Evolutionary conservation across 805 yeast species (phyloP), one percentile per base, ranked within the genome.

Genomic region (Ogataea nonfermentans): DNA sequence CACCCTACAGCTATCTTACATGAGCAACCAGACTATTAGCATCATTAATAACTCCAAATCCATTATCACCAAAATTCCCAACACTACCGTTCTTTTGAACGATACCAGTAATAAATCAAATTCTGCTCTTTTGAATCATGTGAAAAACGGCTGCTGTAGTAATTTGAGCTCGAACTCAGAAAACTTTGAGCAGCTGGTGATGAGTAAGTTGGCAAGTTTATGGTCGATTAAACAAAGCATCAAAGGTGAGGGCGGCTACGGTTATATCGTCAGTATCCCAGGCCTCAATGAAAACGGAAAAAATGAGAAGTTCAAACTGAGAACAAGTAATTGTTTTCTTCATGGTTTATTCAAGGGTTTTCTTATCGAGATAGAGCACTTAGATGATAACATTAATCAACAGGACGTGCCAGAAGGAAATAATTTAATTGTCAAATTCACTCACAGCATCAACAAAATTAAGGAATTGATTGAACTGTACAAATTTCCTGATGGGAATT

Each of bases 321-420:
- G 87, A 27, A 74, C 89, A 0, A 80, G 85, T 29, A 86, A 85
- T 54, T 77, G 85, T 27, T 78, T 80, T 35, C 67, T 84, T 10
- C 89, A 84, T 55, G 95, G 95, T 1, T 70, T 69, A 13, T 85
- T 83, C 66, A 75, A 81, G 44, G 89, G 89, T 0, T 70, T 85
- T 25, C 56, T 85, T 25, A 72, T 85, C 19, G 84, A 81, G 49
- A 67, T 81, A 2, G 81, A 75, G 41, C 68, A 64, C 40, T 29
- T 63, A 5, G 65, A 61, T 34, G 49, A 48, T 12, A 49, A 47
- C 19, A 48, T 35, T 12, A 44, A 42, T 2, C 36, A 32, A 2
- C 46, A 46, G 7, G 56, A 49, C 7, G 39, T 43, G 9, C 52
- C 44, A 19, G 46, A 48, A 8, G 51, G 55, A 24, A 53, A 53